Evolutionary conservation across 2,329 filamentous ascomycete species (phyloP), one percentile per base, ranked within the genome.

Genomic region (Sporothrix pseudoabietina): DNA sequence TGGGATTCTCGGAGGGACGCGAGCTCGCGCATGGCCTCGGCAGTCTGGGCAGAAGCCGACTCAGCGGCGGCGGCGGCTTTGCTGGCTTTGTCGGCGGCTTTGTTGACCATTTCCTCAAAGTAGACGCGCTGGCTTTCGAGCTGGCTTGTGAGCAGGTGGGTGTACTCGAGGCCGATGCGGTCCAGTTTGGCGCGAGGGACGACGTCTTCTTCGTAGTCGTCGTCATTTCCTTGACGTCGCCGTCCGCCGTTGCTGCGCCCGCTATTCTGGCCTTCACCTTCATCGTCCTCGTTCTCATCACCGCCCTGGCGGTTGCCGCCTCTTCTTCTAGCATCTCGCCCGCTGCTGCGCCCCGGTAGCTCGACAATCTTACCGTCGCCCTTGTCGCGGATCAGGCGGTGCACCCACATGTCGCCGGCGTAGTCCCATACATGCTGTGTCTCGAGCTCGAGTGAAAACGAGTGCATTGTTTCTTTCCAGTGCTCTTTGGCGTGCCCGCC

Each of bases 401-500:
- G 96, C 68, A 98, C 96, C 86, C 97, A 99, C 79, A 92, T 92
- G 79, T 99, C 96, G 4, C 93, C 94, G 0, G 93, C 93, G 76
- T 99, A 99, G 82, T 99, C 96, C 96, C 96, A 99, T 0, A 99
- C 94, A 78, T 97, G 92, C 80, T 99, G 95, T 0, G 94, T 97
- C 75, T 92, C 90, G 52, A 98, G 89, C 80, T 99, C 96, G 80
- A 99, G 92, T 35, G 94, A 92, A 80, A 97, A 99, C 76, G 92
- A 92, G 81, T 99, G 96, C 4, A 90, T 89, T 3, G 93, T 97
- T 72, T 93, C 88, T 82, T 97, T 94, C 89, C 94, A 98, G 82
- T 98, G 94, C 14, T 93, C 91, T 80, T 97, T 97, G 47, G 95
- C 94, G 78, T 98, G 94, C 0, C 94, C 96, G 39, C 91, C 90